These are phyloP conservation scores for Phytophthora pseudosyringae DNA, from an alignment of 352 stramenopile species.

Conservation along the genomic window DNA sequence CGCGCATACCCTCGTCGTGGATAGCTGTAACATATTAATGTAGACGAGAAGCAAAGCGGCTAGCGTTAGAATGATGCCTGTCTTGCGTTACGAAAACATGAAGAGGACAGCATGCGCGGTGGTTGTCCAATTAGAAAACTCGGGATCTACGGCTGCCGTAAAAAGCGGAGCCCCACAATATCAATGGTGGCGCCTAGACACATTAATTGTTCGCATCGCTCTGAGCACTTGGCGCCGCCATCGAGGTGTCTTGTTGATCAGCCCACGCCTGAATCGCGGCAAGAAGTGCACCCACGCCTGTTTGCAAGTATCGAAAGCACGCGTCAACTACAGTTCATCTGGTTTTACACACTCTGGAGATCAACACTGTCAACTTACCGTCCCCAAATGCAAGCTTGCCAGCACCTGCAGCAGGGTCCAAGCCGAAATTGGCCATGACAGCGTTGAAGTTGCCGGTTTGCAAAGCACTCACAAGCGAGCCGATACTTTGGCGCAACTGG, in stretches of 20 bases:
- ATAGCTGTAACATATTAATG: slow-evolving; percentile 6
- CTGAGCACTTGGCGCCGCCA: slow-evolving; percentile 33
- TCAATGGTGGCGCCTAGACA: neutral
- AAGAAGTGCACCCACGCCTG: slow-evolving; percentile 80
- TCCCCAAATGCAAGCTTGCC: slow-evolving; percentile 86
- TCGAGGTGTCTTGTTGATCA: slow-evolving; percentile 58
- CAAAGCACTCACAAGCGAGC: slow-evolving; percentile 80
- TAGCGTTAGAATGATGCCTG: neutral
- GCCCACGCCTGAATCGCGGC: slow-evolving; percentile 82
- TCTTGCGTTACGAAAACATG: neutral
- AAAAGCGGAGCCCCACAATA: neutral
- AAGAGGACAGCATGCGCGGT: neutral
- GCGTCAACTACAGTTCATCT: slow-evolving; percentile 5
- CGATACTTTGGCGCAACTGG: slow-evolving; percentile 91
- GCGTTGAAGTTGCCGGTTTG: slow-evolving; percentile 92
- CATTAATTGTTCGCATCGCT: slow-evolving; percentile 25
- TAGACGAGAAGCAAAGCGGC: neutral
- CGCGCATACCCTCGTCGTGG: slow-evolving; percentile 43
- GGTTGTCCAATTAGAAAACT: neutral
- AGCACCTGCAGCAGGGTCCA: slow-evolving; percentile 80
- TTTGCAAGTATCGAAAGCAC: neutral
- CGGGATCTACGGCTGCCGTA: neutral
- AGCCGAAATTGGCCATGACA: slow-evolving; percentile 90
- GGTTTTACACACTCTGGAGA: neutral
- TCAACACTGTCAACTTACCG: slow-evolving; percentile 41